These are phyloP conservation scores for Camellia sinensis DNA, from an alignment of 148 eudicot species.

Conservation along the genomic window DNA sequence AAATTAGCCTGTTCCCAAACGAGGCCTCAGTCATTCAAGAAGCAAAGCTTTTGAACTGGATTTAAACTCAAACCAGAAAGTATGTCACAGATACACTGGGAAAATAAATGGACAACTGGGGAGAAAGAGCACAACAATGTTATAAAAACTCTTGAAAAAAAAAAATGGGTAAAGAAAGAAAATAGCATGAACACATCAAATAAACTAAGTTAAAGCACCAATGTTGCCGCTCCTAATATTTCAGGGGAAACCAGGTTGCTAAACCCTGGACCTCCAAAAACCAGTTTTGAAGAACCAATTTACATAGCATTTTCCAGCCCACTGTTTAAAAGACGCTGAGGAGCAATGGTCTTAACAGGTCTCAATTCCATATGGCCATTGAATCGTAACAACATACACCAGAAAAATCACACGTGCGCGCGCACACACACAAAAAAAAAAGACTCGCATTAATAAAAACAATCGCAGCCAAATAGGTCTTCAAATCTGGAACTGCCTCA, in stretches of 20 bases:
- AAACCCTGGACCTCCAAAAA: conserved; percentile 1
- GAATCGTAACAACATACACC: not conserved
- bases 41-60: conserved; percentile 3
- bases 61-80: not conserved
- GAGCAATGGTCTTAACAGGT: not conserved
- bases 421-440: not conserved
- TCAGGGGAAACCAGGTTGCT: not conserved
- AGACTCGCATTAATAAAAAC: not conserved
- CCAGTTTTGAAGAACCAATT: not conserved
- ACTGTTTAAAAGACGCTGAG: not conserved
- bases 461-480: too few species aligned
- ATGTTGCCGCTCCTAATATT: not conserved
- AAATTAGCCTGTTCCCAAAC: too few species aligned
- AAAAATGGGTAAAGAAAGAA: not conserved
- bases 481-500: too few species aligned
- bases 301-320: not conserved
- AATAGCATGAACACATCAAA: too few species aligned
- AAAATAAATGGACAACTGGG: not conserved
- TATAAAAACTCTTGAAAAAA: not conserved
- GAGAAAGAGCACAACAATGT: not conserved
- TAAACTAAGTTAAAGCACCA: too few species aligned
- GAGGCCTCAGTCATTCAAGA: not conserved
- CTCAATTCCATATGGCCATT: not conserved
- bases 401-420: not conserved
- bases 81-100: not conserved